phyloP scores from a whole-genome alignment of 2,329 filamentous ascomycete species.

The Colletotrichum tanaceti region DNA sequence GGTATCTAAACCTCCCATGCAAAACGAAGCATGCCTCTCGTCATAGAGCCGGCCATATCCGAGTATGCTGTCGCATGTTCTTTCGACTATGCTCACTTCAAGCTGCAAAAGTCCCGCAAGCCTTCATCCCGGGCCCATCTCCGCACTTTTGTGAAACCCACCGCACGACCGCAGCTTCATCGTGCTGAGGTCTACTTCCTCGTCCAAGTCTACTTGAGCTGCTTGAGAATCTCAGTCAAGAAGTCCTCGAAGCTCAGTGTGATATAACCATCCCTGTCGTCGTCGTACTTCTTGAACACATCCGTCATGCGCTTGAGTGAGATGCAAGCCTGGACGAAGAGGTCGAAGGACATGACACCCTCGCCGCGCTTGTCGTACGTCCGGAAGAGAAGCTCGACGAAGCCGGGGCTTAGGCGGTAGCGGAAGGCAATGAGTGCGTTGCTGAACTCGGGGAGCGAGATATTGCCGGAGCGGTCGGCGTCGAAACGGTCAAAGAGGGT shows the following conservation, averaged over 20 bases:
- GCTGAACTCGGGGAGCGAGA: constrained; percentile 86
- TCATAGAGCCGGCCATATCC: not conserved
- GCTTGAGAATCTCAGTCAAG: constrained; percentile 74
- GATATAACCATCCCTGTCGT: constrained; percentile 94
- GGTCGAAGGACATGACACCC: constrained; percentile 87
- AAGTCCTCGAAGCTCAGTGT: constrained; percentile 87
- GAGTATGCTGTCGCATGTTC: constrained; percentile 1
- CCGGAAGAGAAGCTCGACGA: constrained; percentile 85
- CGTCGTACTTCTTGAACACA: constrained; percentile 98
- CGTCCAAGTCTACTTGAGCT: constrained; percentile 60
- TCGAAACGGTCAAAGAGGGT: constrained; percentile 96
- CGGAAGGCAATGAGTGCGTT: constrained; percentile 94
- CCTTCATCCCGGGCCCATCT: not conserved
- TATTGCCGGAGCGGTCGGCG: constrained; percentile 85
- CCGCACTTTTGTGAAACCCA: not conserved
- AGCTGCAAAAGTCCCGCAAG: not conserved
- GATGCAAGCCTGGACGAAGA: constrained; percentile 98
- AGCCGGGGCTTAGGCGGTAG: constrained; percentile 86
- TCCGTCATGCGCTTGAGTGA: constrained; percentile 98
- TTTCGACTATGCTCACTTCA: not conserved
- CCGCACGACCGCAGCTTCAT: no score
- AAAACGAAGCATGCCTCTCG: constrained; percentile 17
- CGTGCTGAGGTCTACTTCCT: not conserved
- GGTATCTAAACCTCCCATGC: constrained; percentile 36
- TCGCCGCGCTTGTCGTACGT: constrained; percentile 85